Evolutionary conservation across 2,329 filamentous ascomycete species (phyloP).

Genomic region (Colletotrichum salicis): DNA sequence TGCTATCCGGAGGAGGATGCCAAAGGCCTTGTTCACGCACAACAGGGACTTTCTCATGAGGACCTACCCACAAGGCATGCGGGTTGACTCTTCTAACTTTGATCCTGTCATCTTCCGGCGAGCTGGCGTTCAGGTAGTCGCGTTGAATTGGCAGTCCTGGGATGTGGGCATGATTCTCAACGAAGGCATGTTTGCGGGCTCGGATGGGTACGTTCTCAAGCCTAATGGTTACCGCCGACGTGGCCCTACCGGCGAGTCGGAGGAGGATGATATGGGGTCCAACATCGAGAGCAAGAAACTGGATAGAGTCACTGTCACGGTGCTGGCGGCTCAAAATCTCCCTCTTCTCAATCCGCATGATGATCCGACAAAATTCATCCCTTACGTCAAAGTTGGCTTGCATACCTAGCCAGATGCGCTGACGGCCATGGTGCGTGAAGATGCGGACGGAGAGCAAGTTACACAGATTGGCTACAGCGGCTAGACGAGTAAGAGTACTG

Average conservation of each 20-base stretch:
- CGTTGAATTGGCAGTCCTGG: slow-evolving; percentile 91
- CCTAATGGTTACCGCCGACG: slow-evolving; percentile 65
- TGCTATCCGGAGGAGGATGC: slow-evolving; percentile 62
- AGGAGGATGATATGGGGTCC: slow-evolving; percentile 48
- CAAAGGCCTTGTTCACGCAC: slow-evolving; percentile 75
- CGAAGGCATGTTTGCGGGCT: slow-evolving; percentile 87
- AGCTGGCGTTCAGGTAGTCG: slow-evolving; percentile 88
- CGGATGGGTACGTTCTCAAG: slow-evolving; percentile 86
- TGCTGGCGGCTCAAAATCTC: slow-evolving; percentile 81
- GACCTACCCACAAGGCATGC: slow-evolving; percentile 86
- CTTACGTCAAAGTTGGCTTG: slow-evolving; percentile 85
- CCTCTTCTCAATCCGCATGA: slow-evolving; percentile 68
- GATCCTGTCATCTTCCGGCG: slow-evolving; percentile 89
- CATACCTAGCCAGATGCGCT: slow-evolving; percentile 75
- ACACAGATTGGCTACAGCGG: slow-evolving; percentile 62
- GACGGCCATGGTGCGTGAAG: slow-evolving; percentile 32
- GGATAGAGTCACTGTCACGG: slow-evolving; percentile 68
- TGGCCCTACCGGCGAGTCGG: background rate
- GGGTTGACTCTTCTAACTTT: slow-evolving; percentile 86
- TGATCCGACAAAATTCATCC: slow-evolving; percentile 69
- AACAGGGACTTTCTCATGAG: slow-evolving; percentile 87
- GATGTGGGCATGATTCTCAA: slow-evolving; percentile 97
- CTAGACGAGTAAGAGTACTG: slow-evolving; percentile 66
- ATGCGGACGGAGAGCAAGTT: slow-evolving; percentile 42
- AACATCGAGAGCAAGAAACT: slow-evolving; percentile 66